phyloP scores from a whole-genome alignment of 257 asterid genomes.

The Solanum chmielewskii region DNA sequence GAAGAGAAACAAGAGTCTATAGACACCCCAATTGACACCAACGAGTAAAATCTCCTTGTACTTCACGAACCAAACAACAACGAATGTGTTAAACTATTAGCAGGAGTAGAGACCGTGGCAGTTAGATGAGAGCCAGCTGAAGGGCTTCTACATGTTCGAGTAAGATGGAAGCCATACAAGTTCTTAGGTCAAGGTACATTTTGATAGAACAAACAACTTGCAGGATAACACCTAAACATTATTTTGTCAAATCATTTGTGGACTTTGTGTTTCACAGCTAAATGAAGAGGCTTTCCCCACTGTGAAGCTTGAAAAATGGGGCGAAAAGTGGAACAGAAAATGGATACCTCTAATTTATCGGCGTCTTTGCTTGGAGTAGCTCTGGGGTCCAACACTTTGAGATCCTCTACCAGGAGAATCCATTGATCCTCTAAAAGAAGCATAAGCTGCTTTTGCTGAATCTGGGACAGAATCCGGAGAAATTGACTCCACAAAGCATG shows the following conservation, averaged over 20 bases:
- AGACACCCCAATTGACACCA: too few relatives aligned
- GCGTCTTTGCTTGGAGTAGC: slow-evolving; percentile 82
- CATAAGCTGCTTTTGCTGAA: slow-evolving; percentile 96
- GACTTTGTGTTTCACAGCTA: background rate
- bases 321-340: background rate
- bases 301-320: background rate
- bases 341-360: slow-evolving; percentile 30
- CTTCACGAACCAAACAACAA: too few relatives aligned
- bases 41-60: too few relatives aligned
- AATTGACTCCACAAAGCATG: slow-evolving; percentile 84
- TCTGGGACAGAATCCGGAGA: slow-evolving; percentile 80
- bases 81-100: too few relatives aligned
- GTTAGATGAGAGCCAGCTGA: background rate
- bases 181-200: too few relatives aligned
- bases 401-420: slow-evolving; percentile 53
- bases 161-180: background rate
- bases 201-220: background rate
- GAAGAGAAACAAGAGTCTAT: too few relatives aligned
- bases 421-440: slow-evolving; percentile 71
- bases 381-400: slow-evolving; percentile 43
- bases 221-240: background rate
- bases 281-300: background rate
- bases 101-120: too few relatives aligned
- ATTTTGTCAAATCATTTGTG: background rate
- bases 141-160: background rate